These are phyloP conservation scores for Amphibolis antarctica DNA, from an alignment of 106 monocot genomes.

Conservation along the genomic window DNA sequence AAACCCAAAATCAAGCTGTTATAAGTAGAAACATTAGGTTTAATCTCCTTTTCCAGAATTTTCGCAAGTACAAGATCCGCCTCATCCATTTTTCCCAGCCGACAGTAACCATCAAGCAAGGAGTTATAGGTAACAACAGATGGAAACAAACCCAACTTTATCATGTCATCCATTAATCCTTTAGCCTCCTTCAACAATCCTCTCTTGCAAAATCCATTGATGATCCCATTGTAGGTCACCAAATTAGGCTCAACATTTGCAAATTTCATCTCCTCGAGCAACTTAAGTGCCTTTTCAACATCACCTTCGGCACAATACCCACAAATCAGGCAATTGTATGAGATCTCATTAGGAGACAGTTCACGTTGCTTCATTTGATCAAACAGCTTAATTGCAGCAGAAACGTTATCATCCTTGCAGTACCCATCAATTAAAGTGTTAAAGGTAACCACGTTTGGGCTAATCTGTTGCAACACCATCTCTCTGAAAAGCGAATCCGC, in stretches of 20 bases:
- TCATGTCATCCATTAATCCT: constrained; percentile 30
- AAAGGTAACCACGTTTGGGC: constrained; percentile 61
- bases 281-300: constrained; percentile 36
- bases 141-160: constrained; percentile 28
- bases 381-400: constrained; percentile 48
- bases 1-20: constrained; percentile 69
- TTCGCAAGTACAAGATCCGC: constrained; percentile 34
- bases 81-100: constrained; percentile 40
- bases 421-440: constrained; percentile 70
- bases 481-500: constrained; percentile 51
- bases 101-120: constrained; percentile 59
- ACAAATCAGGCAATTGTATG: constrained; percentile 57
- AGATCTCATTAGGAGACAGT: constrained; percentile 35
- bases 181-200: constrained; percentile 57
- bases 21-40: constrained; percentile 47
- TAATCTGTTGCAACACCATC: constrained; percentile 38
- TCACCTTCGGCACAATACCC: constrained; percentile 40
- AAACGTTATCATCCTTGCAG: constrained; percentile 54
- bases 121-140: constrained; percentile 64
- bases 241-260: constrained; percentile 32
- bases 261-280: constrained; percentile 52
- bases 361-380: constrained; percentile 58
- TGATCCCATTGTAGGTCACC: constrained; percentile 50
- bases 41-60: constrained; percentile 38
- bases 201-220: constrained; percentile 86